Evolutionary conservation across 768 basidiomycete species (phyloP).

Genomic region (Auricularia sp.): DNA sequence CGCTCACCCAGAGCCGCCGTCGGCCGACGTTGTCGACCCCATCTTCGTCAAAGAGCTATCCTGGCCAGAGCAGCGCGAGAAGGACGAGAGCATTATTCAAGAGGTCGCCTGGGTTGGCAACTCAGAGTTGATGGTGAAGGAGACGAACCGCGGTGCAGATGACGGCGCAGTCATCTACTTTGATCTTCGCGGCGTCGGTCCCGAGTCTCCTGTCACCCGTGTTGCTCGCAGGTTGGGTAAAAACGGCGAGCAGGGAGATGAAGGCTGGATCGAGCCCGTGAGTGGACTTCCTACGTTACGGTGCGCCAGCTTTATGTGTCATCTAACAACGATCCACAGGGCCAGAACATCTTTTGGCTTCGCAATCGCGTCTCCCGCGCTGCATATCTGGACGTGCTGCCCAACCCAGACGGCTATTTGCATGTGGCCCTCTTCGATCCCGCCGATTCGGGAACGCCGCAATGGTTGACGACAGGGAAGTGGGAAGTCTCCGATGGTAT

Average conservation of each 20-base stretch:
- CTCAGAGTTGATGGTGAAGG: conserved; percentile 66
- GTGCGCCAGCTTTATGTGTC: neutral
- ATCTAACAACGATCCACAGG: conserved; percentile 25
- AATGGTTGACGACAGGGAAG: conserved; percentile 73
- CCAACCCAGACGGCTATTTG: conserved; percentile 70
- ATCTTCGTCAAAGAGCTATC: conserved; percentile 34
- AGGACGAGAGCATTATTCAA: conserved; percentile 57
- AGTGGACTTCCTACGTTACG: conserved; percentile 17
- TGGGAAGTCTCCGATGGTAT: conserved; percentile 86
- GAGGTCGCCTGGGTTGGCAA: conserved; percentile 87
- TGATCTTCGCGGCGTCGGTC: conserved; percentile 36
- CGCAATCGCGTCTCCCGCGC: conserved; percentile 27
- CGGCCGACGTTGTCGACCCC: neutral
- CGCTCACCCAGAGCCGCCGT: neutral
- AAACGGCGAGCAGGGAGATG: conserved; percentile 78
- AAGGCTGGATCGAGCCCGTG: conserved; percentile 90
- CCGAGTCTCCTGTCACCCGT: conserved; percentile 13
- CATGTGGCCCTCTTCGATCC: conserved; percentile 90
- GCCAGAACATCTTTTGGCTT: conserved; percentile 52
- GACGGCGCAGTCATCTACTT: conserved; percentile 75
- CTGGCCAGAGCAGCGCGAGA: conserved; percentile 53
- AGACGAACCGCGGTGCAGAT: conserved; percentile 76
- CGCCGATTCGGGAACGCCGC: conserved; percentile 53
- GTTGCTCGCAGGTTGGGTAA: conserved; percentile 73
- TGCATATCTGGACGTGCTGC: conserved; percentile 87